phyloP scores from a whole-genome alignment of 2,329 filamentous ascomycete genomes.

The Triangularia verruculosa region DNA sequence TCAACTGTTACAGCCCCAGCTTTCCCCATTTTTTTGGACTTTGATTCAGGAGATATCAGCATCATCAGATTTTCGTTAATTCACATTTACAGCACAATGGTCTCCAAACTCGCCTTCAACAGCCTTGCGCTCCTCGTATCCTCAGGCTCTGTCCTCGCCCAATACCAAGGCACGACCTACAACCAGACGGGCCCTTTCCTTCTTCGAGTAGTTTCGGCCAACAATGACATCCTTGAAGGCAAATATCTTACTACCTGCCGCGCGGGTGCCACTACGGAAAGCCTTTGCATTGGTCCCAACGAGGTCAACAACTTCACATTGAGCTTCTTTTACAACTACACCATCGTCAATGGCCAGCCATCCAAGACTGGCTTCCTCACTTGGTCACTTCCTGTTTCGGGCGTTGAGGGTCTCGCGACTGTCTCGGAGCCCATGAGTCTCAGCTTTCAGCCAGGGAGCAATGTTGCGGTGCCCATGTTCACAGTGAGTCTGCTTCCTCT shows the following conservation, averaged over 20 bases:
- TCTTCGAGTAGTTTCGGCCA: not conserved
- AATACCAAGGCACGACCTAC: not conserved
- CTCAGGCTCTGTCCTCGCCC: not conserved
- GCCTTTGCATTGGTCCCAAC: slow-evolving; percentile 2
- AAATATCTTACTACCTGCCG: not conserved
- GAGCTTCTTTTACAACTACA: slow-evolving; percentile 10
- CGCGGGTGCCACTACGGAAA: not conserved
- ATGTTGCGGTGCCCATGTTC: slow-evolving; percentile 17
- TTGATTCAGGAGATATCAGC: slow-evolving; percentile 3
- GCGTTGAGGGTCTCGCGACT: not conserved
- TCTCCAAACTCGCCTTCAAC: slow-evolving; percentile 6
- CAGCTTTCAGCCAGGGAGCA: slow-evolving; percentile 10
- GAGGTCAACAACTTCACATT: not conserved
- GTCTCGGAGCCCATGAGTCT: slow-evolving; percentile 12
- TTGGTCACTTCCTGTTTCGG: slow-evolving; percentile 1
- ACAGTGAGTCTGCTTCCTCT: slow-evolving; percentile 10
- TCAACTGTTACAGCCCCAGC: not conserved
- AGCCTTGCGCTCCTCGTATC: not conserved
- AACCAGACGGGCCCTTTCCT: slow-evolving; percentile 6
- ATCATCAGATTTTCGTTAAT: slow-evolving; percentile 4
- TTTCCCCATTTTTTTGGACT: slow-evolving; percentile 2
- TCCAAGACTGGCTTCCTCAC: slow-evolving; percentile 7
- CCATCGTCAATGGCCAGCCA: not conserved
- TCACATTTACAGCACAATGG: slow-evolving; percentile 5
- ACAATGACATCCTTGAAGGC: not conserved